phyloP scores from a whole-genome alignment of 2,329 filamentous ascomycete species.

The Elsinoe perseae region DNA sequence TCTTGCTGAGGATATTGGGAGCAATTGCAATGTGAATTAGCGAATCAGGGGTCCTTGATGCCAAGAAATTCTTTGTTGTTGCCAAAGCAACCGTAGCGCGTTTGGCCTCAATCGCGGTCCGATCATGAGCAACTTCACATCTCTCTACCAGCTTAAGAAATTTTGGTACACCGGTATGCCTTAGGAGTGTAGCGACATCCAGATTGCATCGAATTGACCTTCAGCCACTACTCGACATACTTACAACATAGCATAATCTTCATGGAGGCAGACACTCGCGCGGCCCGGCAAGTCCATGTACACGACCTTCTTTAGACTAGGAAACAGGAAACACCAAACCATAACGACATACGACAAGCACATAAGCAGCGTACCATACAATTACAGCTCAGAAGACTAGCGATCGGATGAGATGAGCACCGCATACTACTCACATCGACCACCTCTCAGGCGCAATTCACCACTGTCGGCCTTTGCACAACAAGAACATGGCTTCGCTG shows the following conservation, averaged over 20 bases:
- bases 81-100: constrained; percentile 16
- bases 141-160: constrained; percentile 4
- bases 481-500: constrained; percentile 38
- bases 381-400: constrained; percentile 13
- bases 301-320: constrained; percentile 16
- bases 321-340: constrained; percentile 4
- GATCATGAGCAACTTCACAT: constrained; percentile 3
- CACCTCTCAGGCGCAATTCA: constrained; percentile 37
- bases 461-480: constrained; percentile 39
- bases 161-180: constrained; percentile 11
- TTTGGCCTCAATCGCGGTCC: constrained; percentile 7
- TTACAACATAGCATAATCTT: constrained; percentile 12
- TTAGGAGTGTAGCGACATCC: constrained; percentile 14
- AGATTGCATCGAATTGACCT: constrained; percentile 10
- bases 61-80: constrained; percentile 15
- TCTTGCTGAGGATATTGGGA: too few species aligned
- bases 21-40: background rate
- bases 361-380: background rate
- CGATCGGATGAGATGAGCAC: constrained; percentile 14
- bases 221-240: constrained; percentile 14
- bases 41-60: constrained; percentile 17
- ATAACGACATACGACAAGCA: constrained; percentile 14
- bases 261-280: constrained; percentile 10
- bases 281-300: constrained; percentile 15
- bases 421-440: constrained; percentile 21